These are phyloP conservation scores for Leccinum huronense DNA, from an alignment of 1,284 basidiomycete species.

Conservation along the genomic window DNA sequence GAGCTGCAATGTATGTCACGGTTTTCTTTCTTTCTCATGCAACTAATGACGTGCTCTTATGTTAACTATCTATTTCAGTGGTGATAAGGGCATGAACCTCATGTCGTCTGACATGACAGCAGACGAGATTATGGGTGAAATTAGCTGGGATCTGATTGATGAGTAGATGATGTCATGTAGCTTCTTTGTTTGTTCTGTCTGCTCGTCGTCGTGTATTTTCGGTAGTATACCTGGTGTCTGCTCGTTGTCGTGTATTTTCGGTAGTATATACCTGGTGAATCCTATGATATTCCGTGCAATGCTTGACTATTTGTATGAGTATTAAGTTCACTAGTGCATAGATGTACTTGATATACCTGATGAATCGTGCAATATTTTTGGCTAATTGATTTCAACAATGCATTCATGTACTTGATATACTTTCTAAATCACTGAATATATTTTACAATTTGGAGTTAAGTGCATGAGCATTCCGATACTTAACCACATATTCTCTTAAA, in stretches of 20 bases:
- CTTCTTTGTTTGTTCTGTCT: neutral
- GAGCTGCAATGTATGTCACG: neutral
- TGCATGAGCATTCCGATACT: neutral
- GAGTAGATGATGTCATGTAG: no score
- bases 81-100: neutral
- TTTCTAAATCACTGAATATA: neutral
- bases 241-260: neutral
- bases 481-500: no score
- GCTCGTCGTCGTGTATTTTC: no score
- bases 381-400: neutral
- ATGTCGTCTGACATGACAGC: neutral
- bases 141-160: constrained; percentile 4
- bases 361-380: neutral
- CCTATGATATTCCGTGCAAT: neutral
- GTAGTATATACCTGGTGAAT: neutral
- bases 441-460: neutral
- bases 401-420: neutral
- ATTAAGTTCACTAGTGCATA: neutral
- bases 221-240: no score
- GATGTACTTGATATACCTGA: neutral
- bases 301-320: neutral
- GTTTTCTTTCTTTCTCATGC: no score
- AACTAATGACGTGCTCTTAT: neutral
- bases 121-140: neutral
- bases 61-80: neutral